phyloP scores from a whole-genome alignment of 192 early-diverging fungal genomes.

The Entrophospora sp. region DNA sequence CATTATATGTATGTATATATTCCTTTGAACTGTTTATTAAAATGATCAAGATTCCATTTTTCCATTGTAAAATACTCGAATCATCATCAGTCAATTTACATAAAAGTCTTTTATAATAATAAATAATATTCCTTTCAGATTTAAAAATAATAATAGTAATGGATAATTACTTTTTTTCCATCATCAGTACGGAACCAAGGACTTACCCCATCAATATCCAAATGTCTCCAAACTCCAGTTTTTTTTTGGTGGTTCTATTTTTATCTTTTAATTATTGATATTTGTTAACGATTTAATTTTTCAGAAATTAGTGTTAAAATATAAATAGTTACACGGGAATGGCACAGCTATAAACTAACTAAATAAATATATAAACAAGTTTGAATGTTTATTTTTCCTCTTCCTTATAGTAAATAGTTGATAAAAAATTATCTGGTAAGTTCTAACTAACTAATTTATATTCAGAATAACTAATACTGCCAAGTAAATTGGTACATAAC shows the following conservation, averaged over 20 bases:
- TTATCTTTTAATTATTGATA: slow-evolving; percentile 21
- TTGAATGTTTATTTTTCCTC: not conserved
- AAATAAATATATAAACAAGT: not conserved
- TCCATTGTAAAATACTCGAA: slow-evolving; percentile 45
- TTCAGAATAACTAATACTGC: too few species aligned
- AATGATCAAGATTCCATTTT: slow-evolving; percentile 47
- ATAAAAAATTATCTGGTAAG: too few species aligned
- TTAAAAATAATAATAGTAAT: not conserved
- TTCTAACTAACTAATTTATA: too few species aligned
- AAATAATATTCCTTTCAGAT: not conserved
- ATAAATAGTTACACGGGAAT: slow-evolving; percentile 37
- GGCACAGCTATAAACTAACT: slow-evolving; percentile 40
- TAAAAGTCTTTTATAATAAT: not conserved
- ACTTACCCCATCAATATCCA: slow-evolving; percentile 35
- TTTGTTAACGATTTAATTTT: not conserved
- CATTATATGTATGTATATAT: too few species aligned
- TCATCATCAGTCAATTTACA: slow-evolving; percentile 17
- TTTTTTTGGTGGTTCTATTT: slow-evolving; percentile 35
- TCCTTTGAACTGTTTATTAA: too few species aligned
- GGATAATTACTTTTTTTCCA: slow-evolving; percentile 30
- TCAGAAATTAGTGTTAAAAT: not conserved
- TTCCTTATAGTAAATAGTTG: not conserved
- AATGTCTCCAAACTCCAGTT: slow-evolving; percentile 38
- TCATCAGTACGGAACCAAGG: slow-evolving; percentile 37
- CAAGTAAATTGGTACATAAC: too few species aligned